Evolutionary conservation across 2,329 filamentous ascomycete species (phyloP).

Genomic region (Samsoniella hepiali): DNA sequence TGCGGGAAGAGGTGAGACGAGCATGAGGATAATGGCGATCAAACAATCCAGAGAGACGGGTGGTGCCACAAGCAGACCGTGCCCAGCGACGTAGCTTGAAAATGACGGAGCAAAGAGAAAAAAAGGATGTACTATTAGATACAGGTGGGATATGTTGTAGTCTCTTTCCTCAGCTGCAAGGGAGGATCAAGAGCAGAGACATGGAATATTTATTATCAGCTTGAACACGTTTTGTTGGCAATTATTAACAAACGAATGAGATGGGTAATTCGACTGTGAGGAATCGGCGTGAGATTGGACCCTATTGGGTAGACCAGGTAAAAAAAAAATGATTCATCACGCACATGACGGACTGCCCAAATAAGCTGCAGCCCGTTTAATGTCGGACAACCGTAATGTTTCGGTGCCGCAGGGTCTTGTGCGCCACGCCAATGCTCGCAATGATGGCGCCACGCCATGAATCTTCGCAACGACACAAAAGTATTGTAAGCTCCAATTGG

Average conservation of each 20-base stretch:
- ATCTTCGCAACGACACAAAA: no score
- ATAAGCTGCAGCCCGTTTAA: slow-evolving; percentile 1
- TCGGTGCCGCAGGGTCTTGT: background rate
- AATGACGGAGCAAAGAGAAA: background rate
- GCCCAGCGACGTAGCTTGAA: background rate
- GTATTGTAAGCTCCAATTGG: no score
- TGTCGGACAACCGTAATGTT: slow-evolving; percentile 17
- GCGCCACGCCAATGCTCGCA: no score
- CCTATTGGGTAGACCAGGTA: background rate
- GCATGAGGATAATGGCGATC: background rate
- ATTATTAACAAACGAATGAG: background rate
- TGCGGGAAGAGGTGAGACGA: slow-evolving; percentile 33
- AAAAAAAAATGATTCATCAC: slow-evolving; percentile 10
- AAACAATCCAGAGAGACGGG: background rate
- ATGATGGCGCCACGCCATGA: no score
- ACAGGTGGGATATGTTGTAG: background rate
- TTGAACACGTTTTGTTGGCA: background rate
- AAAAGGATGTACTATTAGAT: slow-evolving; percentile 2
- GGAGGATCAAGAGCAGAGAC: background rate
- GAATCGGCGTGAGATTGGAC: background rate
- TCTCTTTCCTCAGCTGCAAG: slow-evolving; percentile 5
- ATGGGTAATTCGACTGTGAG: background rate
- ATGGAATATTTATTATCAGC: background rate
- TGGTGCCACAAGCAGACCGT: background rate
- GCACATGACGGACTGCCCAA: background rate